Evolutionary conservation across 2,329 filamentous ascomycete species (phyloP).

Genomic region (Apiospora marii): DNA sequence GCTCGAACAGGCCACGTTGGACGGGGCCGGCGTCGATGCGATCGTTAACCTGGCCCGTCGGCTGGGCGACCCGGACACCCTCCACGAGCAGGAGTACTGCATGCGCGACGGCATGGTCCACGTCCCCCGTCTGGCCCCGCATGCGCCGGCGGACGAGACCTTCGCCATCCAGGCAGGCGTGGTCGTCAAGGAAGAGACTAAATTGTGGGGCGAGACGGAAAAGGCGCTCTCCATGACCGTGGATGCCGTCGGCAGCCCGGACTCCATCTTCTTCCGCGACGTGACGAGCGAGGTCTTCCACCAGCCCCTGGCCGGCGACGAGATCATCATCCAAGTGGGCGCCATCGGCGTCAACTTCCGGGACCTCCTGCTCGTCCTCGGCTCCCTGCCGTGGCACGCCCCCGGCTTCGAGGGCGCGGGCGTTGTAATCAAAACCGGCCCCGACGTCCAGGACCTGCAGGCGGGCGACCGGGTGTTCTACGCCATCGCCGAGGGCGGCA

Average conservation of each 20-base stretch:
- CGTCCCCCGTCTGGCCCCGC: neutral
- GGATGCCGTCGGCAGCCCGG: constrained; percentile 13
- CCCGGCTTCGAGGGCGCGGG: constrained; percentile 34
- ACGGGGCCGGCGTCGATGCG: neutral
- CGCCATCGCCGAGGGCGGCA: neutral
- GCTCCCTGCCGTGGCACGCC: constrained; percentile 26
- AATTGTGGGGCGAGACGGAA: neutral
- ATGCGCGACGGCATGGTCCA: neutral
- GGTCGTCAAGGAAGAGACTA: neutral
- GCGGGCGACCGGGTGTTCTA: constrained; percentile 35
- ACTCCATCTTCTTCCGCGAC: constrained; percentile 21
- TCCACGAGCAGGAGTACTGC: neutral
- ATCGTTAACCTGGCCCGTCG: neutral
- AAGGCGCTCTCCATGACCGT: constrained; percentile 10
- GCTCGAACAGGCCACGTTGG: neutral
- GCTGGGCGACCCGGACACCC: neutral
- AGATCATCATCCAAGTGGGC: constrained; percentile 35
- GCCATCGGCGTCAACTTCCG: constrained; percentile 32
- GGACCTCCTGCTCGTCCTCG: constrained; percentile 31
- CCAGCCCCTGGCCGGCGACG: constrained; percentile 28
- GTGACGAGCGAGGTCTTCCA: neutral
- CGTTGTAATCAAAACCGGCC: constrained; percentile 33
- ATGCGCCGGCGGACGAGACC: neutral
- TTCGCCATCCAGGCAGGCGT: constrained; percentile 2
- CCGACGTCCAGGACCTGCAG: constrained; percentile 28